Evolutionary conservation across 2,329 filamentous ascomycete genomes (phyloP).

Genomic region (Cladobotryum protrusum): DNA sequence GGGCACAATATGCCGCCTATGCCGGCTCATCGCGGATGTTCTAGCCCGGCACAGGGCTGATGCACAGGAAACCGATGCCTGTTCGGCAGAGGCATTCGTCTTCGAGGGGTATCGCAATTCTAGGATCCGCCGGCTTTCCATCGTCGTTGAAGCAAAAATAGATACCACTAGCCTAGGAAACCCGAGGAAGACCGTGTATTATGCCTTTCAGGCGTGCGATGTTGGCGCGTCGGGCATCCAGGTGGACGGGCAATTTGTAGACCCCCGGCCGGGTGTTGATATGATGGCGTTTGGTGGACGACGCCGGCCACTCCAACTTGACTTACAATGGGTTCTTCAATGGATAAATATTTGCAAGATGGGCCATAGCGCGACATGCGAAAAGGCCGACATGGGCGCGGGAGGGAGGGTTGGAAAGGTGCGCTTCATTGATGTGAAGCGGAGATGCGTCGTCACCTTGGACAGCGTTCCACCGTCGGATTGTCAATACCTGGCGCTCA

Average conservation of each 20-base stretch:
- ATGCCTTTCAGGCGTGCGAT: neutral
- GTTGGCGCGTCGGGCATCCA: neutral
- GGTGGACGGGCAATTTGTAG: no score
- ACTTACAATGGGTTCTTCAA: no score
- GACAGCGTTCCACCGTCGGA: neutral
- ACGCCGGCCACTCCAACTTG: no score
- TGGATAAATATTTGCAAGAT: no score
- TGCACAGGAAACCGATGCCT: no score
- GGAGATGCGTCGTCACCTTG: neutral
- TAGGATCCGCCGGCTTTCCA: neutral
- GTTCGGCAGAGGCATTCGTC: neutral
- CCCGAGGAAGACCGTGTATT: neutral
- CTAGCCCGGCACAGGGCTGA: no score
- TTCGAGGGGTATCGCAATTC: neutral
- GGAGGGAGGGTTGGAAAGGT: neutral
- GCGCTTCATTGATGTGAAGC: slow-evolving; percentile 1
- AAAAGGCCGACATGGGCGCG: neutral
- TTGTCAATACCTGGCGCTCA: no score
- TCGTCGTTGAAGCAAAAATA: neutral
- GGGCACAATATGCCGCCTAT: no score
- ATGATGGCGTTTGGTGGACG: no score
- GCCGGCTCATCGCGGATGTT: no score
- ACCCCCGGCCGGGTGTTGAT: no score
- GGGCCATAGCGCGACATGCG: no score
- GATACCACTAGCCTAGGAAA: neutral